phyloP scores from a whole-genome alignment of 225 moss, liverwort and hornwort genomes.

The Pseudoscleropodium purum region DNA sequence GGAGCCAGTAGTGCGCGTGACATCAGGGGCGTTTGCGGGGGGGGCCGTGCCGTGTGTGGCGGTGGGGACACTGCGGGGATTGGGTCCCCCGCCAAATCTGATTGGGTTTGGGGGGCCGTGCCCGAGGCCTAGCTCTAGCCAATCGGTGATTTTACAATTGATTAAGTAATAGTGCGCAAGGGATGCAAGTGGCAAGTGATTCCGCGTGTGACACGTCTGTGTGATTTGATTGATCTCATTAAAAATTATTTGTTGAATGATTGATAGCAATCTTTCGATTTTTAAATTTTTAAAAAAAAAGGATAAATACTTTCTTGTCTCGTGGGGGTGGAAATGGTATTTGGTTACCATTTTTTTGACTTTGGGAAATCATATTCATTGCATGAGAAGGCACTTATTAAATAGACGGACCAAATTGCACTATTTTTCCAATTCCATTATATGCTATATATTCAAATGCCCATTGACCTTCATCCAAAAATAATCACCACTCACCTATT shows the following conservation, averaged over 20 bases:
- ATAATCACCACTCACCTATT: rapidly evolving
- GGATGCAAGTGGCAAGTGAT: not conserved
- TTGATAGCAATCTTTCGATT: not conserved
- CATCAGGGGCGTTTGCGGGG: not conserved
- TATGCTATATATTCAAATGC: too few relatives aligned
- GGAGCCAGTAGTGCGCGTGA: not conserved
- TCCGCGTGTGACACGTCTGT: not conserved
- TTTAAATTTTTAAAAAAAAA: not conserved
- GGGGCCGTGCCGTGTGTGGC: not conserved
- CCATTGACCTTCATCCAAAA: rapidly evolving
- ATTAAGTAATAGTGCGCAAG: not conserved
- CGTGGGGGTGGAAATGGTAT: not conserved
- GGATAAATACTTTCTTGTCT: not conserved
- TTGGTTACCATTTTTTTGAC: rapidly evolving
- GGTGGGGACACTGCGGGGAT: not conserved
- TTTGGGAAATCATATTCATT: not conserved
- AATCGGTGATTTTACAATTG: not conserved
- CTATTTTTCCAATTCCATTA: not conserved
- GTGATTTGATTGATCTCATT: too few relatives aligned
- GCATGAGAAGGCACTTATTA: rapidly evolving
- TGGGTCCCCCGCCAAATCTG: not conserved
- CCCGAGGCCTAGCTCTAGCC: not conserved
- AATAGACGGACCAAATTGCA: rapidly evolving
- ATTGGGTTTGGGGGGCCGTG: not conserved
- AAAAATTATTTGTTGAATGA: not conserved